Evolutionary conservation across 805 yeast species (phyloP), one percentile per base, ranked within the genome.

Genomic region (Starmerella kuoi): DNA sequence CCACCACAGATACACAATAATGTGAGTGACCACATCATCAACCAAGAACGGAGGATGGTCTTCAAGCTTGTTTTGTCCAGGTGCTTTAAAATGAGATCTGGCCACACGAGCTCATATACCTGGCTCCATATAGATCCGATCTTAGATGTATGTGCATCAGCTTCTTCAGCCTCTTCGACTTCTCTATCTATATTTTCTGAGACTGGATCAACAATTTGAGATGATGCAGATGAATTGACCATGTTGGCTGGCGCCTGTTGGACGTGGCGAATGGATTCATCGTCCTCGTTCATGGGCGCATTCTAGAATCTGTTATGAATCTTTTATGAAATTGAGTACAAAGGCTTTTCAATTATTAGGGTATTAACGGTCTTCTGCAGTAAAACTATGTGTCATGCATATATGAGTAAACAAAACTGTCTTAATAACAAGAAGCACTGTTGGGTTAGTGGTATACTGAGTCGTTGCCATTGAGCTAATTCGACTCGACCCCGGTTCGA

Each of bases 401-500:
- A n/a, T n/a, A n/a, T n/a, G n/a, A n/a, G n/a, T n/a, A n/a, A n/a
- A n/a, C n/a, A n/a, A n/a, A n/a, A n/a, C n/a, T n/a, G n/a, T n/a
- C n/a, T n/a, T n/a, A n/a, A n/a, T n/a, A n/a, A n/a, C n/a, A n/a
- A n/a, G n/a, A n/a, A 41, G 50, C 50, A 47, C 47, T 47, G 48
- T 35, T 47, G 51, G 51, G 51, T 47, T 47, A 45, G 49, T 48
- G 49, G 51, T 48, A 48, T 48, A 48, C 51, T 48, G 49, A 42
- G 49, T 48, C 49, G 49, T 48, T 45, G 51, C 49, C 50, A 47
- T 31, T n/a, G 21, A 6, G 37, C 21, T 22, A 25, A 3, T 20
- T 42, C 50, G 47, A 46, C 45, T 40, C 87, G 96, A 88, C 96
- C 95, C 96, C 95, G 86, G 96, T 88, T 88, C 96, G 95, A 88